These are phyloP conservation scores for Peniophora sp. DNA, from an alignment of 1,284 basidiomycete genomes.

Conservation along the genomic window DNA sequence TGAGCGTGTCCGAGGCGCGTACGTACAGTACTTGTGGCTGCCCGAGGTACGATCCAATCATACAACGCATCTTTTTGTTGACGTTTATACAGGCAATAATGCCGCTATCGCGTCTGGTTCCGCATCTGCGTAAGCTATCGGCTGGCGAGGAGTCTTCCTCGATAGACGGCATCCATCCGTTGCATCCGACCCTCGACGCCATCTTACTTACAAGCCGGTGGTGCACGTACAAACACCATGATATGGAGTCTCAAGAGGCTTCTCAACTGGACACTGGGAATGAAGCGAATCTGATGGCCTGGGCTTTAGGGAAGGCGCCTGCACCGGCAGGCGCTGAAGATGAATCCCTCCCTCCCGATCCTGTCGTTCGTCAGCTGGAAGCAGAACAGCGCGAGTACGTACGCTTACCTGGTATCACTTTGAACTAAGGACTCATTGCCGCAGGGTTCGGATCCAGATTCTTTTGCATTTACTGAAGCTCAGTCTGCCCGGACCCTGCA, in stretches of 20 bases:
- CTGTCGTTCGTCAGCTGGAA: conserved; percentile 45
- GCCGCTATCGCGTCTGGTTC: conserved; percentile 48
- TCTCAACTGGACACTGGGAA: conserved; percentile 27
- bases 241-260: conserved; percentile 51
- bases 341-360: conserved; percentile 25
- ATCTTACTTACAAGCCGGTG: conserved; percentile 51
- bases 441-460: conserved; percentile 66
- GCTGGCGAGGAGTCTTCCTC: conserved; percentile 19
- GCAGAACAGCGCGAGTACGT: conserved; percentile 68
- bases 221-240: conserved; percentile 53
- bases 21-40: conserved; percentile 71
- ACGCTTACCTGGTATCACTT: neutral
- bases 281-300: conserved; percentile 72
- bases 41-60: conserved; percentile 40
- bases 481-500: conserved; percentile 44
- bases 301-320: conserved; percentile 27
- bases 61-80: neutral
- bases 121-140: conserved; percentile 47
- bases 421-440: neutral
- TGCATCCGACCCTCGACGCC: conserved; percentile 49
- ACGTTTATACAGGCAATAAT: conserved; percentile 48
- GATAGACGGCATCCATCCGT: conserved; percentile 33
- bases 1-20: conserved; percentile 22
- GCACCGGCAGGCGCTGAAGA: conserved; percentile 13
- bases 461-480: conserved; percentile 58